Evolutionary conservation across 1,284 basidiomycete species (phyloP), one percentile per base, ranked within the genome.

Genomic region (Xerocomus amazonicus): DNA sequence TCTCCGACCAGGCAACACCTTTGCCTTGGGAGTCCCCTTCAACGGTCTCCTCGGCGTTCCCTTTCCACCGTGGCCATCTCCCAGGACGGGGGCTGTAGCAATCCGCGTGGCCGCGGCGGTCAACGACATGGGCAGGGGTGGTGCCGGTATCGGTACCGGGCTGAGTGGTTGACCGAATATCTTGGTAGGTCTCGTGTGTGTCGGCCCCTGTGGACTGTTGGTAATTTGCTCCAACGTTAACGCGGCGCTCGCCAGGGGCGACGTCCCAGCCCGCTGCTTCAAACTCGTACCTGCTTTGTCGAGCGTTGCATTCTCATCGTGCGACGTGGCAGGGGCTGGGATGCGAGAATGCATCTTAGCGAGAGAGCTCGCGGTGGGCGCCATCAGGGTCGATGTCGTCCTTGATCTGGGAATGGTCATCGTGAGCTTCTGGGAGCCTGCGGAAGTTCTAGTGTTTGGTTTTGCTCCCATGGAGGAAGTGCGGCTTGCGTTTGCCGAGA

Each of bases 331-430:
- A 23, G 55, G 32, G 19, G 48, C 45, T 13, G 65, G 57, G 45
- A 55, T 51, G 23, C 59, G 58, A 47, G 56, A 45, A 27, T 45
- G 57, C 54, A 61, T 70, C 69, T 83, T 87, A 3, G 87, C 88
- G 26, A 90, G 70, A 1, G 87, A 90, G 56, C 86, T 86, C 3
- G 83, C 87, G 1, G 87, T 90, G 0, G 87, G 87, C 0, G 85
- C 84, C 45, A 82, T 69, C 13, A 90, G 70, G 19, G 83, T 78
- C 3, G 85, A 87, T 1, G 69, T 66, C 1, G 73, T 60, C 33
- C 59, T 56, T 42, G 42, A 45, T 43, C 60, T 46, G 2, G 52
- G 49, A 33, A 55, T 42, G 27, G 31, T 27, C 16, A 39, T 3
- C 41, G 50, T 31, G 43, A 52, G 48, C 48, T 57, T 63, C 3